These are phyloP conservation scores for Phytophthora sojae DNA, from an alignment of 352 stramenopile species.

Conservation along the genomic window DNA sequence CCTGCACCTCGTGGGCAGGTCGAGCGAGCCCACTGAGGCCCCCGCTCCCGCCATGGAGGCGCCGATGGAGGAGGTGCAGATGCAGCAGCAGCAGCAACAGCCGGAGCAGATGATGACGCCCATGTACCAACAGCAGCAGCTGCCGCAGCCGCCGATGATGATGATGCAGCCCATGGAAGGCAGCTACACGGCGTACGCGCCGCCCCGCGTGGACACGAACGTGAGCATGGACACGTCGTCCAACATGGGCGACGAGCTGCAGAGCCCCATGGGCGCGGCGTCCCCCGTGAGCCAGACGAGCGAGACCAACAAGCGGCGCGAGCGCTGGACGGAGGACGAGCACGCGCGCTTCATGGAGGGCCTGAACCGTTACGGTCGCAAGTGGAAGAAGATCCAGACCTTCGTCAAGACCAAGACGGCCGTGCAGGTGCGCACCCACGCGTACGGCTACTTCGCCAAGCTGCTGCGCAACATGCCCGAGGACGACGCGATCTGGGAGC, in stretches of 20 bases:
- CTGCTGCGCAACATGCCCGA: constrained; percentile 87
- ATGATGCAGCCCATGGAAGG: constrained; percentile 32
- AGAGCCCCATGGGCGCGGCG: constrained; percentile 39
- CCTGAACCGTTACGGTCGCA: constrained; percentile 85
- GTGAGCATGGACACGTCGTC: constrained; percentile 50
- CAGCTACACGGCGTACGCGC: constrained; percentile 40
- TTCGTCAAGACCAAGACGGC: constrained; percentile 89
- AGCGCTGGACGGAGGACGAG: constrained; percentile 86
- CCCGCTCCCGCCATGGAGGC: constrained; percentile 36
- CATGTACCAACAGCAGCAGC: constrained; percentile 26
- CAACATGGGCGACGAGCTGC: constrained; percentile 26
- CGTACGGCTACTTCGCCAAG: constrained; percentile 91
- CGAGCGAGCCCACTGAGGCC: constrained; percentile 31
- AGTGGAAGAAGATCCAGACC: constrained; percentile 91
- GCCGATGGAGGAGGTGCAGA: constrained; percentile 23
- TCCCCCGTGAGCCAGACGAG: constrained; percentile 68
- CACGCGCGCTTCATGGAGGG: constrained; percentile 88
- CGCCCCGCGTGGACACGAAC: constrained; percentile 34
- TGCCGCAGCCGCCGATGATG: constrained; percentile 17
- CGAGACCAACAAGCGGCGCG: constrained; percentile 75
- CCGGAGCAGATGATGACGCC: constrained; percentile 19
- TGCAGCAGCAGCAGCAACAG: constrained; percentile 15
- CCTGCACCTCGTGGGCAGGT: constrained; percentile 63
- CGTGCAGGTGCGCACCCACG: constrained; percentile 85
- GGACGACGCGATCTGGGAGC: constrained; percentile 83